These are phyloP conservation scores for Linum tenue DNA, from an alignment of 345 rosid genomes.

Conservation along the genomic window DNA sequence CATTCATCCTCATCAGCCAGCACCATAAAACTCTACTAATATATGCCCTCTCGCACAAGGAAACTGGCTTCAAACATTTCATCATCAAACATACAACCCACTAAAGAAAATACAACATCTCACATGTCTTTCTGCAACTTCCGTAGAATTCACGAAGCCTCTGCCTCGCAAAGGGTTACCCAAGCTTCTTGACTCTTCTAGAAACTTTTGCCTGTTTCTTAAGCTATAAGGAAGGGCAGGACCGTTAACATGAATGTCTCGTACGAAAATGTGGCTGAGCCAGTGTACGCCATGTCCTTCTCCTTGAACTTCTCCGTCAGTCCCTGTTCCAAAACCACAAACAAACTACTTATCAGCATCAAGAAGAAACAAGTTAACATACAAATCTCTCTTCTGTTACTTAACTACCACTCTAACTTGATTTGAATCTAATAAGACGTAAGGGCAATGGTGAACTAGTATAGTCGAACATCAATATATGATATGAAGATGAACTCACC, in stretches of 20 bases:
- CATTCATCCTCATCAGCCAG: too few relatives aligned
- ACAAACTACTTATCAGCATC: background rate
- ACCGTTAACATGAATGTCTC: constrained; percentile 83
- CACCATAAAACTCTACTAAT: too few relatives aligned
- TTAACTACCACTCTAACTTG: too few relatives aligned
- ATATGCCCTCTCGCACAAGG: too few relatives aligned
- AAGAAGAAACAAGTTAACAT: background rate
- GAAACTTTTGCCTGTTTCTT: constrained; percentile 6
- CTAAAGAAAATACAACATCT: too few relatives aligned
- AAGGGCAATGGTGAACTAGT: background rate
- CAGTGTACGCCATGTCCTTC: constrained; percentile 53
- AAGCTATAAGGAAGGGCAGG: constrained; percentile 79
- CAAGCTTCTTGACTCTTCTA: background rate
- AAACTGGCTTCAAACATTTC: too few relatives aligned
- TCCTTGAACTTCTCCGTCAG: constrained; percentile 88
- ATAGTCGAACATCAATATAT: too few relatives aligned
- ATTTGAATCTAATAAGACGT: background rate
- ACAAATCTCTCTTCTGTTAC: too few relatives aligned
- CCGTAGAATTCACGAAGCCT: background rate
- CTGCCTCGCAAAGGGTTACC: background rate
- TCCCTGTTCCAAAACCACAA: constrained; percentile 36
- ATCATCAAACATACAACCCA: too few relatives aligned
- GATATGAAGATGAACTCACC: constrained; percentile 27
- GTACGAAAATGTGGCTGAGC: constrained; percentile 72
- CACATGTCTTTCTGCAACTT: too few relatives aligned